phyloP scores from a whole-genome alignment of 805 yeast genomes.

The Myxozyma udenii region DNA sequence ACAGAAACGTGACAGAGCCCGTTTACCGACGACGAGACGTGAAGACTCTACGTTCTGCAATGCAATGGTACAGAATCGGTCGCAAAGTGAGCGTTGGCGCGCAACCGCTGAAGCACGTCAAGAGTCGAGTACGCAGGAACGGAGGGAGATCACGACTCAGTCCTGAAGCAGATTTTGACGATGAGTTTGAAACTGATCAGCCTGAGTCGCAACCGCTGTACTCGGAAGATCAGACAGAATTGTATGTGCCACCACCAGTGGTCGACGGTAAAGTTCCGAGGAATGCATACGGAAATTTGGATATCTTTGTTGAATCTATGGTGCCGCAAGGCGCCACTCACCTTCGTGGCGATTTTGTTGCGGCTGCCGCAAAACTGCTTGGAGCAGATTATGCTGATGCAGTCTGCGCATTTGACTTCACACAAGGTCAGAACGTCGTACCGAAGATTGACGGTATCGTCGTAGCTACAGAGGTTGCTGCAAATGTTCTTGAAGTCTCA shows the following conservation, averaged over 20 bases:
- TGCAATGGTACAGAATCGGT: conserved; percentile 84
- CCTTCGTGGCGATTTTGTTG: conserved; percentile 47
- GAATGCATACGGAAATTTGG: conserved; percentile 81
- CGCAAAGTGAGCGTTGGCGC: conserved; percentile 68
- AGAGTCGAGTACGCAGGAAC: conserved; percentile 36
- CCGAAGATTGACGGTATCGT: conserved; percentile 75
- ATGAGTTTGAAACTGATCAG: conserved; percentile 46
- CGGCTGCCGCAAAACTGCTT: conserved; percentile 66
- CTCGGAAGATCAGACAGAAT: conserved; percentile 72
- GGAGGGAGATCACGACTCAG: conserved; percentile 30
- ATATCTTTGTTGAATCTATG: conserved; percentile 74
- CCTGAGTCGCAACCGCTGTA: conserved; percentile 63
- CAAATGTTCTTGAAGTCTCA: conserved; percentile 54
- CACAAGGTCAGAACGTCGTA: conserved; percentile 45
- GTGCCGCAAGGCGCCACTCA: conserved; percentile 75
- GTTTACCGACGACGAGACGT: conserved; percentile 68
- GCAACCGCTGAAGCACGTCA: conserved; percentile 55
- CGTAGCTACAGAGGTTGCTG: conserved; percentile 58
- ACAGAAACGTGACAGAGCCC: conserved; percentile 43
- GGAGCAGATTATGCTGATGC: conserved; percentile 83
- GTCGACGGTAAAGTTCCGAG: conserved; percentile 66
- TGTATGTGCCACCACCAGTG: conserved; percentile 63
- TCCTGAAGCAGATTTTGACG: conserved; percentile 35
- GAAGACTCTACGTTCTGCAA: conserved; percentile 61
- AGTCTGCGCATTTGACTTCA: conserved; percentile 78